Percentiles rank a stretch among this genome's conserved stretches.
Conservation (phyloP, 164 flowering plant species). For the Macadamia integrifolia region DNA sequence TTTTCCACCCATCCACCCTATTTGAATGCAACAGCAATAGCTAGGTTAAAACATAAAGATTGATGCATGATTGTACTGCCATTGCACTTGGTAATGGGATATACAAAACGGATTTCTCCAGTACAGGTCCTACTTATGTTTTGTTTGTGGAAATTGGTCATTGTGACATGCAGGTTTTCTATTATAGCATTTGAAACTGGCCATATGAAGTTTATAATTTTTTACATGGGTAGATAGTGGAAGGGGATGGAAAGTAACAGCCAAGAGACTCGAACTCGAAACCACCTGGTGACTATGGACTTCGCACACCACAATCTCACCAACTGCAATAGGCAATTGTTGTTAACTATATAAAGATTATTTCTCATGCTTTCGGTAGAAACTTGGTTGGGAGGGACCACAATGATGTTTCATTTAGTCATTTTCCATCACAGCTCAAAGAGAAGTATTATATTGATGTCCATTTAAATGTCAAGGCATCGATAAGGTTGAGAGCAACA, state of each 20-base stretch:
- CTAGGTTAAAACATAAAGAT: conserved; percentile 71
- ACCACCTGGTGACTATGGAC: too few species aligned
- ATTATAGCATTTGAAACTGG: conserved; percentile 66
- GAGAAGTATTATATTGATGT: conserved; percentile 78
- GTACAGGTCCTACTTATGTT: conserved; percentile 44
- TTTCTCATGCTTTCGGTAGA: conserved; percentile 78
- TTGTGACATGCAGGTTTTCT: conserved; percentile 79
- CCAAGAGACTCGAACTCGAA: too few species aligned
- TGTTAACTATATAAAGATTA: conserved; percentile 11
- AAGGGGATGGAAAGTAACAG: too few species aligned
- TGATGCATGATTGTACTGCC: conserved; percentile 93
- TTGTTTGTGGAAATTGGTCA: conserved; percentile 93
- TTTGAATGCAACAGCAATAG: conserved; percentile 26
- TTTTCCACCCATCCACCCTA: too few species aligned
- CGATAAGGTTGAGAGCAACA: conserved; percentile 64
- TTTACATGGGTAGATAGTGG: too few species aligned
- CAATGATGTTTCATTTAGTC: conserved; percentile 68
- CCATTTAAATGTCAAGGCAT: conserved; percentile 55
- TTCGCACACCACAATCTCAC: too few species aligned
- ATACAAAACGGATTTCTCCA: conserved; percentile 64
- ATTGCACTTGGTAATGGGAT: conserved; percentile 90
- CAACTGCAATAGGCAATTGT: too few species aligned
- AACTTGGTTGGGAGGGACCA: conserved; percentile 86
- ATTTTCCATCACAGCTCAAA: conserved; percentile 73
- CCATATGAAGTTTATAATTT: conserved; percentile 30